Conservation (phyloP, 2,329 filamentous ascomycete species). For the Berkeleyomyces basicola region DNA sequence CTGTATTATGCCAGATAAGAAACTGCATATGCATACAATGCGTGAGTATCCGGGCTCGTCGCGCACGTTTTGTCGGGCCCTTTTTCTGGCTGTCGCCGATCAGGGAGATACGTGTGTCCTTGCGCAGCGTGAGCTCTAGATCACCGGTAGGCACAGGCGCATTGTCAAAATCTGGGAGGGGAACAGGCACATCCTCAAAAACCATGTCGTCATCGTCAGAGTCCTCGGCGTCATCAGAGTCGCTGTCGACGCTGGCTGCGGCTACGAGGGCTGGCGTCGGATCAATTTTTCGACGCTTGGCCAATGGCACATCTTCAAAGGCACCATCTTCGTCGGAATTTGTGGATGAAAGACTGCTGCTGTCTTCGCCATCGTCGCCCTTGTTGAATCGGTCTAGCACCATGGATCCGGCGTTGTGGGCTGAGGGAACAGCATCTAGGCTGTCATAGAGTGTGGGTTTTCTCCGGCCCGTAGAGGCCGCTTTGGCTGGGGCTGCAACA, state of each 20-base stretch:
- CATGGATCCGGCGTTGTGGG: conserved; percentile 24
- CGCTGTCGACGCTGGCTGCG: conserved; percentile 15
- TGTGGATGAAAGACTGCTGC: conserved; percentile 19
- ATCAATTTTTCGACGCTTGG: conserved; percentile 20
- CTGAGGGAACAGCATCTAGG: conserved; percentile 30
- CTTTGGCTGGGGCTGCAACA: neutral
- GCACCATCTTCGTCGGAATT: conserved; percentile 28
- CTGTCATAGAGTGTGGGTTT: conserved; percentile 46
- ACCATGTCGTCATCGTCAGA: conserved; percentile 43
- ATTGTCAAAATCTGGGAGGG: conserved; percentile 24
- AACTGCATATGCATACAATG: conserved; percentile 82
- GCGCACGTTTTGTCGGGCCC: conserved; percentile 70
- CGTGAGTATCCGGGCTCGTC: conserved; percentile 57
- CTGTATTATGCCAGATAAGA: conserved; percentile 75
- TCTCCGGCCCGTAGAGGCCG: conserved; percentile 21
- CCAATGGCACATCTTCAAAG: conserved; percentile 30
- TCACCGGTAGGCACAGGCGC: conserved; percentile 42
- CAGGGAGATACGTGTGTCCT: conserved; percentile 41
- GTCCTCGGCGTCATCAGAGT: conserved; percentile 22
- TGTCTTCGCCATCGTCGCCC: neutral
- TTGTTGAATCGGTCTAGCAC: conserved; percentile 24
- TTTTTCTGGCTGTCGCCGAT: conserved; percentile 55
- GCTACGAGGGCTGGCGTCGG: neutral
- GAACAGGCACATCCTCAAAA: conserved; percentile 39
- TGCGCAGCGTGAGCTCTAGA: conserved; percentile 54